phyloP scores from a whole-genome alignment of 768 basidiomycete genomes.

The Cyathus striatus region DNA sequence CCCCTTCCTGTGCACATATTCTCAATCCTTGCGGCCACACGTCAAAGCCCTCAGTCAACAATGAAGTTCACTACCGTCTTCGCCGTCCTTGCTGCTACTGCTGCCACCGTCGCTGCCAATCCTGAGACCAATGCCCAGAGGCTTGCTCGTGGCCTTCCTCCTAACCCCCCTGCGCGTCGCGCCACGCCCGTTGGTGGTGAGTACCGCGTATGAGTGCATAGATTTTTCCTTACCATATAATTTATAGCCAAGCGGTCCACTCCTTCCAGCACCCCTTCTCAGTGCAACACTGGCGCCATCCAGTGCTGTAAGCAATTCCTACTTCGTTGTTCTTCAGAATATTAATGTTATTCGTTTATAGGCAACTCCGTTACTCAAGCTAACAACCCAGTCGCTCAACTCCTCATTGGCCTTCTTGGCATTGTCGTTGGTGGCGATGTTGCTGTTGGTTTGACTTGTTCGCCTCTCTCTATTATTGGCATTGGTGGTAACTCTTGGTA shows the following conservation, averaged over 20 bases:
- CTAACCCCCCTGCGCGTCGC: slow-evolving; percentile 38
- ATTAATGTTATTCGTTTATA: slow-evolving; percentile 1
- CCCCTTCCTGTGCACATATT: slow-evolving; percentile 2
- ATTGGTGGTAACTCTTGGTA: slow-evolving; percentile 27
- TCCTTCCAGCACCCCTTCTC: slow-evolving; percentile 28
- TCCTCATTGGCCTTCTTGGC: slow-evolving; percentile 25
- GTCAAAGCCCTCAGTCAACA: slow-evolving; percentile 3
- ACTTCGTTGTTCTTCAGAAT: neutral
- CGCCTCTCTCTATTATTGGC: slow-evolving; percentile 24
- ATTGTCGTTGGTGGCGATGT: slow-evolving; percentile 15
- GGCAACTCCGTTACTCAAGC: slow-evolving; percentile 21
- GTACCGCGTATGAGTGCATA: slow-evolving; percentile 4
- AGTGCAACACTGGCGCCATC: slow-evolving; percentile 36
- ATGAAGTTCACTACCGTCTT: slow-evolving; percentile 39
- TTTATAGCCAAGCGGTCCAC: slow-evolving; percentile 19
- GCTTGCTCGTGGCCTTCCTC: slow-evolving; percentile 48
- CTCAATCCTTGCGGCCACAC: slow-evolving; percentile 8
- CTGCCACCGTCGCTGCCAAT: slow-evolving; percentile 24
- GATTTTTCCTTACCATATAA: neutral
- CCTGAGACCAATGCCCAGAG: slow-evolving; percentile 48
- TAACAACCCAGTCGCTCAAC: slow-evolving; percentile 5
- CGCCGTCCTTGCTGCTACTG: slow-evolving; percentile 31
- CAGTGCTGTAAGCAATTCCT: slow-evolving; percentile 32
- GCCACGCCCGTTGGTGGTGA: slow-evolving; percentile 26
- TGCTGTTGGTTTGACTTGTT: slow-evolving; percentile 31